phyloP scores from a whole-genome alignment of 2,329 filamentous ascomycete genomes.

The Pestalotiopsis fici region DNA sequence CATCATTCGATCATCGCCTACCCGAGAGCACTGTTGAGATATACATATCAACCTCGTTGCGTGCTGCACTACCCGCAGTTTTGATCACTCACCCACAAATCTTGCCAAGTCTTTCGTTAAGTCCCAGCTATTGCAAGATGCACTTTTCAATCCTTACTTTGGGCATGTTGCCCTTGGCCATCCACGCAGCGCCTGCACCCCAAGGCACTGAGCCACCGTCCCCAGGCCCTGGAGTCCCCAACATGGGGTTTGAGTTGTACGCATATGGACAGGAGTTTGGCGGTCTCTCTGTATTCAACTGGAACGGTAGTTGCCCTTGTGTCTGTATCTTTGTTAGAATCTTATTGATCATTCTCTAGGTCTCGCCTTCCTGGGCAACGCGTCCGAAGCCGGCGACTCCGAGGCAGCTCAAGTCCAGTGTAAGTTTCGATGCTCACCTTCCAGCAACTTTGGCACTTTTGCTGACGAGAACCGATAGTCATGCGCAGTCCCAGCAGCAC shows the following conservation, averaged over 20 bases:
- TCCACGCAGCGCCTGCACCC: slow-evolving; percentile 12
- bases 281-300: slow-evolving; percentile 23
- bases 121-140: background rate
- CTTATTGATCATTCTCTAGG: slow-evolving; percentile 5
- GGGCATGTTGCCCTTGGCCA: slow-evolving; percentile 13
- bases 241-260: slow-evolving; percentile 23
- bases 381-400: slow-evolving; percentile 8
- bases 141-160: slow-evolving; percentile 14
- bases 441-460: background rate
- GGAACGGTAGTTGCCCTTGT: slow-evolving; percentile 17
- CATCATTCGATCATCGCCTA: background rate
- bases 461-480: slow-evolving; percentile 11
- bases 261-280: slow-evolving; percentile 26
- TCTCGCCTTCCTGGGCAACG: slow-evolving; percentile 12
- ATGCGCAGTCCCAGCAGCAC: slow-evolving; percentile 8
- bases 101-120: slow-evolving; percentile 5
- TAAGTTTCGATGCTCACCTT: slow-evolving; percentile 11
- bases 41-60: slow-evolving; percentile 1
- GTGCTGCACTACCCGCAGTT: background rate
- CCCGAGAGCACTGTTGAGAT: background rate
- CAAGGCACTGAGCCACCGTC: background rate
- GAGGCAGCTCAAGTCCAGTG: slow-evolving; percentile 17
- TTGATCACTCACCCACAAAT: slow-evolving; percentile 6
- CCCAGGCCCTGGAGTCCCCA: slow-evolving; percentile 12
- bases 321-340: background rate